Conservation (phyloP, 2,329 filamentous ascomycete species). For the Colletotrichum sojae region DNA sequence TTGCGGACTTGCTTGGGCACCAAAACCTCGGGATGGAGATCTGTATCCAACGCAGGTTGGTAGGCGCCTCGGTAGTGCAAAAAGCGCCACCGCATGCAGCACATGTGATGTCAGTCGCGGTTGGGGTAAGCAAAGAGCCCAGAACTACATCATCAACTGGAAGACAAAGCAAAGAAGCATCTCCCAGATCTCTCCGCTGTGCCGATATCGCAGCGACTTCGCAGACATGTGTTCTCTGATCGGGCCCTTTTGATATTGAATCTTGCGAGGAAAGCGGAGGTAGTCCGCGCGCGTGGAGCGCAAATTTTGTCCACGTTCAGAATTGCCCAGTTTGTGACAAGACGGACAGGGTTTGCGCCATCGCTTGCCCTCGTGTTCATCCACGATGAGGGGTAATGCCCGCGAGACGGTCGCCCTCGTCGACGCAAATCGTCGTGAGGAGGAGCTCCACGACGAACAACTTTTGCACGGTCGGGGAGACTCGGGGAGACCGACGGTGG, state of each 20-base stretch:
- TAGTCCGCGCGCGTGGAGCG: neutral
- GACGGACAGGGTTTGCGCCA: neutral
- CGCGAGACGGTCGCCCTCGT: neutral
- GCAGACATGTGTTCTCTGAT: neutral
- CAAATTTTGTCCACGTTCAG: neutral
- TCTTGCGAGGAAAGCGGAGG: neutral
- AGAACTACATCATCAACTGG: neutral
- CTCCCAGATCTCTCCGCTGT: neutral
- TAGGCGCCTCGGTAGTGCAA: neutral
- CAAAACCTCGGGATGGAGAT: neutral
- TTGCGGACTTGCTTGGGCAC: neutral
- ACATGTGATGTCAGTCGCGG: neutral
- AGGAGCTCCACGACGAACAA: slow-evolving; percentile 24
- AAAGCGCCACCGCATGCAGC: neutral
- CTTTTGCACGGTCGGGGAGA: slow-evolving; percentile 18
- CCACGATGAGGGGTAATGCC: neutral
- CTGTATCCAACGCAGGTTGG: neutral
- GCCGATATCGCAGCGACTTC: neutral
- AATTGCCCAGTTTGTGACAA: neutral
- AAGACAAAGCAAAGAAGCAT: neutral
- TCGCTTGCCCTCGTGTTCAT: neutral
- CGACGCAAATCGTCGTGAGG: neutral
- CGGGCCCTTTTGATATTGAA: neutral
- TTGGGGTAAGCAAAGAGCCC: neutral
- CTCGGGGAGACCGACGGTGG: slow-evolving; percentile 22